Evolutionary conservation across 2,329 filamentous ascomycete genomes (phyloP), one percentile per base, ranked within the genome.

Genomic region (Microcera coccophila): DNA sequence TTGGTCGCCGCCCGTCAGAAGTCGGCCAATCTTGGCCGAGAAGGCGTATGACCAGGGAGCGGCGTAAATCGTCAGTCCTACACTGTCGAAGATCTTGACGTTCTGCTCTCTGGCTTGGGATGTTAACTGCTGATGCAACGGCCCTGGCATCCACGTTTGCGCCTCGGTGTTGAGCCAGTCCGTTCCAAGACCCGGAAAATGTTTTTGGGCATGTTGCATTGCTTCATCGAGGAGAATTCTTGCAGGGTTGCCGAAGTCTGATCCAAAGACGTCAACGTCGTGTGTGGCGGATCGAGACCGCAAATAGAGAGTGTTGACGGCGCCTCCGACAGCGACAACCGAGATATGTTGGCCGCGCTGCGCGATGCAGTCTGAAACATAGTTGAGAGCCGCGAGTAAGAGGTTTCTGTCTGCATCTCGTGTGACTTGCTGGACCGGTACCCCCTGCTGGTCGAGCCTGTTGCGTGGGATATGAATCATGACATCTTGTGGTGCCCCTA

Each of bases 11-110:
- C n/a, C n/a, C n/a, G n/a, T n/a, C n/a, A n/a, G n/a, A n/a, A n/a
- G n/a, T n/a, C n/a, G n/a, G n/a, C n/a, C n/a, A n/a, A n/a, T n/a
- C n/a, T n/a, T n/a, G n/a, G n/a, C n/a, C n/a, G n/a, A 22, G 18
- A 35, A 40, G 11, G 29, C 12, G 21, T 40, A 40, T 16, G 22
- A n/a, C 38, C 38, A 40, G 14, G 38, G 38, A 18, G 29, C 38
- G n/a, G 38, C 38, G 14, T 24, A 40, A 8, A 40, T 29, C 4
- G 29, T 34, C 29, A 40, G 16, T 12, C 38, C 39, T 5, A 10
- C 8, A 3, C 21, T 16, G 12, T 41, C 39, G 20, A 41, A 36
- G 4, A 36, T 17, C 28, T 26, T 33, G n/a, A 28, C 20, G 15
- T 36, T 29, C 15, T 41, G 39, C 3, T 5, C 4, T 4, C 14